Evolutionary conservation across 805 yeast genomes (phyloP), one percentile per base, ranked within the genome.

Genomic region (Spathaspora boniae): DNA sequence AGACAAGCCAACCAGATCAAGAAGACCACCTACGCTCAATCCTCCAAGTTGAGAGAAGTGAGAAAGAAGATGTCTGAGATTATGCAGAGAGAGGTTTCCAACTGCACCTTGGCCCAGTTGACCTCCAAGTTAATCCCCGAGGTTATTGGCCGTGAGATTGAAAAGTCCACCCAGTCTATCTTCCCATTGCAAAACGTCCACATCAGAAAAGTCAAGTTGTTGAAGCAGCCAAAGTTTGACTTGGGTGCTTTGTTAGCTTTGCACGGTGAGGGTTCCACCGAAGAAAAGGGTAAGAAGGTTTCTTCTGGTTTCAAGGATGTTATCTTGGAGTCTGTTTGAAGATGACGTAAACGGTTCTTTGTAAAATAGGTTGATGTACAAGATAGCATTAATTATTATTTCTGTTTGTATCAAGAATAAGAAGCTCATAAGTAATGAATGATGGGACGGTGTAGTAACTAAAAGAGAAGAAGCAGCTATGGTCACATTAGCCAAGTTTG

Each of bases 161-260:
- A 88, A 77, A 89, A 88, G 79, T 80, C 95, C 51, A 86, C 97
- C 54, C 88, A 83, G 72, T 76, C 86, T 60, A 86, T 89, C 77
- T 88, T 76, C 82, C 98, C 98, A 65, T 82, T 91, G 70, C 98
- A 91, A 79, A 88, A 91, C 78, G 95, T 89, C 65, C 94, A 88
- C 83, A 86, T 91, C 73, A 89, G 97, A 82, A 91, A 91, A 80
- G 97, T 91, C 62, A 91, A 91, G 82, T 81, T 91, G 70, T 86
- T 91, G 74, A 91, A 91, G 78, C 95, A 84, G 76, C 98, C 98
- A 70, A 91, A 89, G 79, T 87, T 89, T 80, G 98, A 91, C 72
- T 82, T 91, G 65, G 96, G 96, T 74, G 74, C 94, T 65, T 82
- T 91, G 68, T 76, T 91, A 70, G 82, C 97, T 64, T 85, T 91